Evolutionary conservation across 2,329 filamentous ascomycete species (phyloP).

Genomic region (Juglanconis oblonga): DNA sequence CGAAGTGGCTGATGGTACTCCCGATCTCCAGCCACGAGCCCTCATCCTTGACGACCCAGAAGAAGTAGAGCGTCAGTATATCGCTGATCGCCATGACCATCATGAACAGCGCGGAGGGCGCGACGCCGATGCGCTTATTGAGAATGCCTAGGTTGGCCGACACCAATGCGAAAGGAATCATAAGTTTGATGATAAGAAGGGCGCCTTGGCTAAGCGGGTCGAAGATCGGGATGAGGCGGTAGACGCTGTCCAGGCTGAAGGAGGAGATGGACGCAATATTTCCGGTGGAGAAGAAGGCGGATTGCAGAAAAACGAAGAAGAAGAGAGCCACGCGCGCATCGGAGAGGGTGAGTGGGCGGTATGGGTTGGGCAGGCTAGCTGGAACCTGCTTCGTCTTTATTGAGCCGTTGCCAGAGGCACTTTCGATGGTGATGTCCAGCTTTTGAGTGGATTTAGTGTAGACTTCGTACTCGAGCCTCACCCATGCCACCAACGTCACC

Average conservation of each 20-base stretch:
- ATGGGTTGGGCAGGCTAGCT: slow-evolving; percentile 26
- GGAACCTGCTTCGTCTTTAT: slow-evolving; percentile 11
- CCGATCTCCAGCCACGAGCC: slow-evolving; percentile 98
- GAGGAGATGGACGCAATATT: slow-evolving; percentile 93
- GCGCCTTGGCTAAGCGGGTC: slow-evolving; percentile 90
- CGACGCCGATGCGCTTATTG: slow-evolving; percentile 78
- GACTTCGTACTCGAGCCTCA: slow-evolving; percentile 82
- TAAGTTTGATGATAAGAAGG: slow-evolving; percentile 80
- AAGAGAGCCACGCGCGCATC: slow-evolving; percentile 88
- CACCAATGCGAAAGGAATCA: slow-evolving; percentile 90
- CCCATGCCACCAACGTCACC: slow-evolving; percentile 79
- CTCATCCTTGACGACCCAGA: slow-evolving; percentile 95
- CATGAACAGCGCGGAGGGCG: slow-evolving; percentile 90
- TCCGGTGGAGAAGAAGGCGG: slow-evolving; percentile 94
- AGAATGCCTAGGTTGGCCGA: slow-evolving; percentile 93
- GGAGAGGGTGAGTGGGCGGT: slow-evolving; percentile 71
- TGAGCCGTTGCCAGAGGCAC: background rate
- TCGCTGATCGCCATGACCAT: slow-evolving; percentile 89
- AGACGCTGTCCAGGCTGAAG: slow-evolving; percentile 89
- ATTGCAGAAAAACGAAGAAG: slow-evolving; percentile 92
- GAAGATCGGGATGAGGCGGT: slow-evolving; percentile 84
- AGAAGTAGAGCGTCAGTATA: slow-evolving; percentile 90
- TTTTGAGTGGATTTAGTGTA: slow-evolving; percentile 42
- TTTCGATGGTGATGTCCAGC: slow-evolving; percentile 7
- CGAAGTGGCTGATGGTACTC: slow-evolving; percentile 92